A percentile compares a stretch with the other conserved stretches of the same genome.
These are phyloP conservation scores for Pestalotiopsis sp. DNA, from an alignment of 2,329 filamentous ascomycete species.

Conservation along the genomic window DNA sequence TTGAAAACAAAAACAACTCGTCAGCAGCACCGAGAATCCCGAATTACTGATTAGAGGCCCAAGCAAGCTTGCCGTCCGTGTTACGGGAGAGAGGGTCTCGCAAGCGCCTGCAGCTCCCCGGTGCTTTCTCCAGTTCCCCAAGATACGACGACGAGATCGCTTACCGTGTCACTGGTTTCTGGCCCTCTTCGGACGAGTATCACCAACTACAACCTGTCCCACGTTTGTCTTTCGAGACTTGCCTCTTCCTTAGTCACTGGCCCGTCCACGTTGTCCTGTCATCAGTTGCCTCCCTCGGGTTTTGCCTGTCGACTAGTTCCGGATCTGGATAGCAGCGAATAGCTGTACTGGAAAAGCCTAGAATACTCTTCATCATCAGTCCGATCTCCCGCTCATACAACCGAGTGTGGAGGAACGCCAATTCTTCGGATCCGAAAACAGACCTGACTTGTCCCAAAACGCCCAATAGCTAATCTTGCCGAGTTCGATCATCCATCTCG, in stretches of 20 bases:
- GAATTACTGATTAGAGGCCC: slow-evolving; percentile 20
- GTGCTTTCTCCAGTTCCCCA: slow-evolving; percentile 42
- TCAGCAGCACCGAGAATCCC: slow-evolving; percentile 10
- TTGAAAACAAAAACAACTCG: too few relatives aligned
- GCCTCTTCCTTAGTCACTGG: slow-evolving; percentile 22
- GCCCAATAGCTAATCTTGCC: neutral
- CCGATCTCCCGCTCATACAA: neutral
- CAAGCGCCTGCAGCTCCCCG: slow-evolving; percentile 49
- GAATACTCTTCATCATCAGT: slow-evolving; percentile 1
- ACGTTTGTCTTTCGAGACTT: slow-evolving; percentile 40
- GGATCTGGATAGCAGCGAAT: neutral
- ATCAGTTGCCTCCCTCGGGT: neutral
- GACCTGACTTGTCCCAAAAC: neutral
- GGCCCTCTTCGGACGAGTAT: slow-evolving; percentile 50
- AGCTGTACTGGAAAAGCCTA: neutral
- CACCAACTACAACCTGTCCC: slow-evolving; percentile 55
- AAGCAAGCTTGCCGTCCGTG: slow-evolving; percentile 24
- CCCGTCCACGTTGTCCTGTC: neutral
- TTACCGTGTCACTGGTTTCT: slow-evolving; percentile 51
- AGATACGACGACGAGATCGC: slow-evolving; percentile 49
- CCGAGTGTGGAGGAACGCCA: neutral
- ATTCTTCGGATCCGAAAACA: neutral
- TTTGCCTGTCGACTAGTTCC: neutral
- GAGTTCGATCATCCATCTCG: neutral
- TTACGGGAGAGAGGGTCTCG: slow-evolving; percentile 33